These are phyloP conservation scores for Lentinula lateritia DNA, from an alignment of 768 basidiomycete genomes.

Conservation along the genomic window DNA sequence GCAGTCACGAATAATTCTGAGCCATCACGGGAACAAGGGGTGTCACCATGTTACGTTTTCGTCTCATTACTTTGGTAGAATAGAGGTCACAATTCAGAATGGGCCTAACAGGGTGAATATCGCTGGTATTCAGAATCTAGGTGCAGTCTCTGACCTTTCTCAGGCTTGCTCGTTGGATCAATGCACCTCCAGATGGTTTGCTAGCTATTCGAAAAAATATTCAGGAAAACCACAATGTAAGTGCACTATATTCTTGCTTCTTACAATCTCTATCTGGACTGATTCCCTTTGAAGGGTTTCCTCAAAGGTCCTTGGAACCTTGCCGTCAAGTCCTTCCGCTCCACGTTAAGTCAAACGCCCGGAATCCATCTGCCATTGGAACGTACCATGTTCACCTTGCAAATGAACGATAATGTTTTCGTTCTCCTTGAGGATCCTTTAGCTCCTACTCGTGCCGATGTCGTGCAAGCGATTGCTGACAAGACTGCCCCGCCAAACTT, in stretches of 20 bases:
- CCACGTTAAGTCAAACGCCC: constrained; percentile 54
- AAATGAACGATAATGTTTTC: constrained; percentile 78
- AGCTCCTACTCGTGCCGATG: constrained; percentile 63
- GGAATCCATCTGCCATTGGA: constrained; percentile 49
- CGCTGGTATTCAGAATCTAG: background rate
- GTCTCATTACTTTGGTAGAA: background rate
- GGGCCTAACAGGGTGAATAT: constrained; percentile 57
- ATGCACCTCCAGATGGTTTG: constrained; percentile 71
- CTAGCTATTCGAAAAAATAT: constrained; percentile 69
- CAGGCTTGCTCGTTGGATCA: constrained; percentile 77
- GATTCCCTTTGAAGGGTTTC: constrained; percentile 40
- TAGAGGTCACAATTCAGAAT: constrained; percentile 20
- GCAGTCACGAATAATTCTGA: background rate
- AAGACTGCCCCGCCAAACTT: constrained; percentile 36
- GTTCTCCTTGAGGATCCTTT: constrained; percentile 73
- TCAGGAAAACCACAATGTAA: constrained; percentile 59
- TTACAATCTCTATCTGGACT: constrained; percentile 12
- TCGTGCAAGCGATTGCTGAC: constrained; percentile 39
- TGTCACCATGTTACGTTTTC: background rate
- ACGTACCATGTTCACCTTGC: constrained; percentile 69
- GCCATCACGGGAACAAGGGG: no score
- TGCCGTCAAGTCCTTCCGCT: constrained; percentile 68
- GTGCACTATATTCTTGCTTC: constrained; percentile 8
- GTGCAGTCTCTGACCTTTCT: background rate
- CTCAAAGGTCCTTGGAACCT: constrained; percentile 64